These are phyloP conservation scores for Candida morakotiae DNA, from an alignment of 805 yeast genomes.

Conservation along the genomic window DNA sequence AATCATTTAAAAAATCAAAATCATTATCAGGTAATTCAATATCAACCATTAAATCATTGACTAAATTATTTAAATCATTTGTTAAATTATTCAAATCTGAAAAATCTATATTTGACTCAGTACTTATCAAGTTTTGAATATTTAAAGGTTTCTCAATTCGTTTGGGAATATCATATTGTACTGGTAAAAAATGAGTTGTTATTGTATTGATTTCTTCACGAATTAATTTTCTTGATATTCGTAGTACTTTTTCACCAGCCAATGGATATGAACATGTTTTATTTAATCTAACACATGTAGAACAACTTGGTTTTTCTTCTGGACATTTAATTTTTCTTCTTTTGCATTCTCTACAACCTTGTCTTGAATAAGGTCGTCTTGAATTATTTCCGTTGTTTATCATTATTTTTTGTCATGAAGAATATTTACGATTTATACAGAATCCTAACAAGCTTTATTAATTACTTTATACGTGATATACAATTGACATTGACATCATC, in stretches of 20 bases:
- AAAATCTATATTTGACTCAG: conserved; percentile 4
- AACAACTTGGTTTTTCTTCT: conserved; percentile 30
- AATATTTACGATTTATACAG: not conserved
- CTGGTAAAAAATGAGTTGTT: conserved; percentile 7
- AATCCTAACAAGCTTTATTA: too few relatives aligned
- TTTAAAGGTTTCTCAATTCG: conserved; percentile 2
- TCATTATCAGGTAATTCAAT: conserved; percentile 4
- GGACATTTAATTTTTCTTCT: conserved; percentile 41
- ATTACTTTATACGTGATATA: too few relatives aligned
- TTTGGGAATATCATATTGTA: conserved; percentile 3
- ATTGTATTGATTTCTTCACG: conserved; percentile 1
- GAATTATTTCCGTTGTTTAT: conserved; percentile 5
- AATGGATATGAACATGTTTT: conserved; percentile 14
- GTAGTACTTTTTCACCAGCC: conserved; percentile 9
- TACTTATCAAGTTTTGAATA: conserved; percentile 4
- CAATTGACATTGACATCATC: not conserved
- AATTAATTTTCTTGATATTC: conserved; percentile 6
- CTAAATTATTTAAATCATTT: conserved; percentile 26
- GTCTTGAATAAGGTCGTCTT: conserved; percentile 20
- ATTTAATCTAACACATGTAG: conserved; percentile 29
- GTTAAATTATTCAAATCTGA: conserved; percentile 25
- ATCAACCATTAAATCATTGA: conserved; percentile 23
- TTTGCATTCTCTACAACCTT: conserved; percentile 42
- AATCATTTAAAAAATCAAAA: conserved; percentile 7
- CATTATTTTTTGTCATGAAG: not conserved